These are phyloP conservation scores for Fusarium sp. DNA, from an alignment of 2,329 filamentous ascomycete genomes.

Conservation along the genomic window DNA sequence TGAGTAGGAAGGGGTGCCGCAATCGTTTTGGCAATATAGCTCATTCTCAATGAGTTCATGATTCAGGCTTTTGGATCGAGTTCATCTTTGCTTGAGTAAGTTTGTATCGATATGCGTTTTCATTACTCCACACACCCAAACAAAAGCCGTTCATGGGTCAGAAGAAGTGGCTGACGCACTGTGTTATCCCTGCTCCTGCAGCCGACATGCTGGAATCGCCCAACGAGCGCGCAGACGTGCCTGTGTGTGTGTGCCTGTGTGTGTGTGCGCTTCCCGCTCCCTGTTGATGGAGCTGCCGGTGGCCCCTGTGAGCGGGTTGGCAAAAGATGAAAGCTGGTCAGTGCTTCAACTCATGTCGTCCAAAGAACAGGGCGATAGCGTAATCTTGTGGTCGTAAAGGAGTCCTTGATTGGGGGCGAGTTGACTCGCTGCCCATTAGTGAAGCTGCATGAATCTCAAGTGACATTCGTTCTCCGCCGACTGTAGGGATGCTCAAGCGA, in stretches of 20 bases:
- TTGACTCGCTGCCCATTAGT: not conserved
- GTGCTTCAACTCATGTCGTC: constrained; percentile 19
- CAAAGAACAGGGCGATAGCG: constrained; percentile 19
- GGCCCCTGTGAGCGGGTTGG: constrained; percentile 25
- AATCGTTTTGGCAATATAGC: not conserved
- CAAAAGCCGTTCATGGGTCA: constrained; percentile 37
- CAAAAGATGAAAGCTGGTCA: constrained; percentile 18
- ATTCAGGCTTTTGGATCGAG: constrained; percentile 15
- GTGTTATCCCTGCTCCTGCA: constrained; percentile 39
- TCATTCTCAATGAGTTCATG: constrained; percentile 1
- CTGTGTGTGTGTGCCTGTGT: constrained; percentile 44
- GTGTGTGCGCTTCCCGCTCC: constrained; percentile 50
- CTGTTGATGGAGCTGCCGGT: constrained; percentile 40
- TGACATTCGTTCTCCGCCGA: not conserved
- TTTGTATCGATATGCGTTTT: constrained; percentile 6
- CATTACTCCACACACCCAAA: constrained; percentile 22
- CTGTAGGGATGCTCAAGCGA: not conserved
- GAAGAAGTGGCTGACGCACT: constrained; percentile 37
- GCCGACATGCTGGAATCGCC: constrained; percentile 32
- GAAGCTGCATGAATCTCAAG: not conserved
- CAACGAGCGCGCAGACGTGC: constrained; percentile 40
- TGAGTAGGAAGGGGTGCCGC: not conserved
- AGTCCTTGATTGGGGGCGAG: not conserved
- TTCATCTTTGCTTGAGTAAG: constrained; percentile 15
- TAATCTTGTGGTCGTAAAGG: constrained; percentile 17